Evolutionary conservation across 371 early-diverging fungal species (phyloP), one percentile per base, ranked within the genome.

Genomic region (Rhizopus delemar): DNA sequence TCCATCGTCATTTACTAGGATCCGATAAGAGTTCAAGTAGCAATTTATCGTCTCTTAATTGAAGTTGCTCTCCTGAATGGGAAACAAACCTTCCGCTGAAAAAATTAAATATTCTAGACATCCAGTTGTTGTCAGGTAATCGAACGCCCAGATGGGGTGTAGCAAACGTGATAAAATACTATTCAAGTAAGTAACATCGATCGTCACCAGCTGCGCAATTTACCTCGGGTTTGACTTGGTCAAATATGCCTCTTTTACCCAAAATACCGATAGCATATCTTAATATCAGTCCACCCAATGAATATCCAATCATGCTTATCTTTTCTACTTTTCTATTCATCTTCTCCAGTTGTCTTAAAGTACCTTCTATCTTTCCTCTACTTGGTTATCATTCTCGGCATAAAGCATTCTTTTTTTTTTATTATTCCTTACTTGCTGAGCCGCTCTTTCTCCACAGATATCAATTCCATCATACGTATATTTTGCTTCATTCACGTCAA

Each of bases 141-240:
- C 75, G 66, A 12, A 82, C 84, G 0, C 94, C 93, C 38, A 91
- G 68, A 69, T 93, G 91, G 5, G 94, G 94, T 9, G 90, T 84
- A 0, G 93, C 93, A 71, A 92, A 84, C 1, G 93, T 88, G 8
- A 82, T 71, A 62, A 84, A 89, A 7, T 74, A 62, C 85, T 83
- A 51, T n/a, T 41, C 70, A 60, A 36, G 8, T 54, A 45, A 28
- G 36, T 48, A 41, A 33, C 16, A 41, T 9, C 1, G 6, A 49
- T 15, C 35, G 22, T 13, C 32, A 6, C 2, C 8, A 8, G 13
- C 39, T 7, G 31, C 34, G 12, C 36, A 3, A 41, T 71, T 65
- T 74, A 86, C 87, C 33, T 74, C 62, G 38, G 86, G 77, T n/a
- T 77, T 65, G n/a, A 81, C 62, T 9, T 57, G 58, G 11, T 75